Evolutionary conservation across 1,139 yeast genomes (phyloP).

Genomic region (Candida glucosophila): DNA sequence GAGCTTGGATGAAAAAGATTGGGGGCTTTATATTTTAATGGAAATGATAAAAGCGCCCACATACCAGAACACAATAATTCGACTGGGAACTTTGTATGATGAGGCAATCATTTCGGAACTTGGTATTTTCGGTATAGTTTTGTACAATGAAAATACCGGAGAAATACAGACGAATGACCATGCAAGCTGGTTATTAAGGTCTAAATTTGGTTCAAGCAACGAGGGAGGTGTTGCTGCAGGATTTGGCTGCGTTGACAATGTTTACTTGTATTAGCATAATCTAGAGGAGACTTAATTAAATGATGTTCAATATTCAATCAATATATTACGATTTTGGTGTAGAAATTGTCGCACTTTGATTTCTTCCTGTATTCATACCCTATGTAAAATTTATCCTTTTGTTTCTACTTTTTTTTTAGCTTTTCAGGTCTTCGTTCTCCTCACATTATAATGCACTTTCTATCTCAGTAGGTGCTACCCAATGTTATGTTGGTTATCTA

Average conservation of each 20-base stretch:
- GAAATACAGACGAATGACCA: conserved; percentile 52
- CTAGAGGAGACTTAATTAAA: conserved; percentile 3
- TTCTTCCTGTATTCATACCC: no score
- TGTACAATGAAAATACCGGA: conserved; percentile 61
- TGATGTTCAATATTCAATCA: conserved; percentile 6
- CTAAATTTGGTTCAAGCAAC: conserved; percentile 77
- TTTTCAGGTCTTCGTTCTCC: background rate
- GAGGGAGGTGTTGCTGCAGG: conserved; percentile 99
- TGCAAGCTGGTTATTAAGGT: conserved; percentile 81
- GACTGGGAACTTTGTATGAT: conserved; percentile 50
- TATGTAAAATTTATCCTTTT: conserved; percentile 1
- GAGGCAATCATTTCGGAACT: conserved; percentile 82
- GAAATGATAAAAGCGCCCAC: conserved; percentile 78
- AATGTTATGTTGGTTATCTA: no score
- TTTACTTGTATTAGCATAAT: conserved; percentile 34
- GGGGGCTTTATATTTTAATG: conserved; percentile 93
- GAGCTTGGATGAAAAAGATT: conserved; percentile 54
- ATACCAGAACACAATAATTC: conserved; percentile 56
- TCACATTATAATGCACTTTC: no score
- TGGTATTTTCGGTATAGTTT: conserved; percentile 78
- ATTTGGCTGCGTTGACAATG: conserved; percentile 89
- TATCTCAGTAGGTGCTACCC: no score
- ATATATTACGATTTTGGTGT: conserved; percentile 7
- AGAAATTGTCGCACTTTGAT: conserved; percentile 1
- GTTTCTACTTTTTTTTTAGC: background rate